A percentile compares a stretch with the other conserved stretches of the same genome.
These are phyloP conservation scores for Ceratocystis destructans DNA, from an alignment of 2,329 filamentous ascomycete genomes.

Conservation along the genomic window DNA sequence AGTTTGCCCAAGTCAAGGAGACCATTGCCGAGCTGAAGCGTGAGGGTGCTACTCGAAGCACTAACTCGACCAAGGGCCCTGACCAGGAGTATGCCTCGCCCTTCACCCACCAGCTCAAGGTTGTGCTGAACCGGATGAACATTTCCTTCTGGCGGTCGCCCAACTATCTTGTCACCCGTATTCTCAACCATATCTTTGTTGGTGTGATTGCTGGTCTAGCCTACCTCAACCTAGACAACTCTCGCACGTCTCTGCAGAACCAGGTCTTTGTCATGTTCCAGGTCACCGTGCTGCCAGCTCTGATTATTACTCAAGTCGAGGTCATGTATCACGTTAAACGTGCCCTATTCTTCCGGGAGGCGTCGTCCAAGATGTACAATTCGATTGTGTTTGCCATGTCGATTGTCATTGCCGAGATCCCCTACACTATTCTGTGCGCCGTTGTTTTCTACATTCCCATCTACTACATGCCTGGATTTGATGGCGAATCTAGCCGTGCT, in stretches of 20 bases:
- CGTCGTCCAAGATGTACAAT: constrained; percentile 74
- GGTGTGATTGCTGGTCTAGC: constrained; percentile 66
- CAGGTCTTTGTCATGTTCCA: constrained; percentile 86
- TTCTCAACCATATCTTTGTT: constrained; percentile 74
- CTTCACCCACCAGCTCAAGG: constrained; percentile 60
- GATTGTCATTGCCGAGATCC: constrained; percentile 72
- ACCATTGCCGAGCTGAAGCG: constrained; percentile 57
- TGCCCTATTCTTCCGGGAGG: constrained; percentile 74
- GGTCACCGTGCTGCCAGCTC: constrained; percentile 66
- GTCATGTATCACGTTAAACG: constrained; percentile 65
- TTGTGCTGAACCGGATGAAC: constrained; percentile 60
- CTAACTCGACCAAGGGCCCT: constrained; percentile 39
- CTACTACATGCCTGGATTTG: constrained; percentile 73
- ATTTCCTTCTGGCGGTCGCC: constrained; percentile 72
- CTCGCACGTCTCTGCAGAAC: constrained; percentile 64
- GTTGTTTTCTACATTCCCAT: constrained; percentile 69
- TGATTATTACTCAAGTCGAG: constrained; percentile 74
- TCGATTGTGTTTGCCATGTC: constrained; percentile 63
- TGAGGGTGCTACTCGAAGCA: constrained; percentile 32
- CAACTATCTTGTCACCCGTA: constrained; percentile 76
- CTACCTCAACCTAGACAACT: constrained; percentile 65
- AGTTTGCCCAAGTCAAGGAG: constrained; percentile 52
- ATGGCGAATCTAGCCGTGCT: constrained; percentile 46
- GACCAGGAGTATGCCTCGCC: constrained; percentile 76
- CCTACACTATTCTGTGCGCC: constrained; percentile 68